A percentile compares a stretch with the other conserved stretches of the same genome.
These are phyloP conservation scores for Thraustochytrium sp. DNA, from an alignment of 352 stramenopile species.

Conservation along the genomic window DNA sequence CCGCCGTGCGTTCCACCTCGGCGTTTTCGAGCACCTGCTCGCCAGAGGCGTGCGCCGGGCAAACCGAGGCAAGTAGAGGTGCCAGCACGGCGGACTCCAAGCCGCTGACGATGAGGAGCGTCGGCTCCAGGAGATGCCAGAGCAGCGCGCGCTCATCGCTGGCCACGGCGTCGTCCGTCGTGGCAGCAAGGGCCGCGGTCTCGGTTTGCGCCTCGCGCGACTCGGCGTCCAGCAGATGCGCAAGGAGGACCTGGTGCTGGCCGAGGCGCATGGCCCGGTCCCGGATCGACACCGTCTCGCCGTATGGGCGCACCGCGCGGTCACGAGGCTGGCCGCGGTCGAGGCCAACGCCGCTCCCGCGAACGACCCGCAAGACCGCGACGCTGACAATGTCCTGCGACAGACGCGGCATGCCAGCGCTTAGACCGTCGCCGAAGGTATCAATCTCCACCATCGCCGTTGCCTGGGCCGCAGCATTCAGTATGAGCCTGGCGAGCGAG, in stretches of 20 bases:
- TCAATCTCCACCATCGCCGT: background rate
- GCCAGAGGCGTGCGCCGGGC: too few species aligned
- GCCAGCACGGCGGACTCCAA: too few species aligned
- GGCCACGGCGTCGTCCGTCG: too few species aligned
- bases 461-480: background rate
- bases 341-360: conserved; percentile 54
- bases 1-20: too few species aligned
- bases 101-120: background rate
- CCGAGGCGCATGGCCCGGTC: background rate
- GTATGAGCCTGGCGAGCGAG: background rate
- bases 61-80: too few species aligned
- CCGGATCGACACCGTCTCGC: background rate
- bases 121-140: background rate
- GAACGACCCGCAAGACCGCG: conserved; percentile 46
- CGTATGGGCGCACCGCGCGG: background rate
- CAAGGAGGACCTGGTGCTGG: background rate
- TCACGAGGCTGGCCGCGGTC: conserved; percentile 1
- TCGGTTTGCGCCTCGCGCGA: background rate
- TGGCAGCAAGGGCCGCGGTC: background rate
- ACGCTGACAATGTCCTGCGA: background rate
- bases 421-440: background rate
- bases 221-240: background rate
- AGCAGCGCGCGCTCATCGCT: background rate
- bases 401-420: background rate
- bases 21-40: too few species aligned